Conservation (phyloP, 768 basidiomycete genomes). For the Gymnopilus dilepis region DNA sequence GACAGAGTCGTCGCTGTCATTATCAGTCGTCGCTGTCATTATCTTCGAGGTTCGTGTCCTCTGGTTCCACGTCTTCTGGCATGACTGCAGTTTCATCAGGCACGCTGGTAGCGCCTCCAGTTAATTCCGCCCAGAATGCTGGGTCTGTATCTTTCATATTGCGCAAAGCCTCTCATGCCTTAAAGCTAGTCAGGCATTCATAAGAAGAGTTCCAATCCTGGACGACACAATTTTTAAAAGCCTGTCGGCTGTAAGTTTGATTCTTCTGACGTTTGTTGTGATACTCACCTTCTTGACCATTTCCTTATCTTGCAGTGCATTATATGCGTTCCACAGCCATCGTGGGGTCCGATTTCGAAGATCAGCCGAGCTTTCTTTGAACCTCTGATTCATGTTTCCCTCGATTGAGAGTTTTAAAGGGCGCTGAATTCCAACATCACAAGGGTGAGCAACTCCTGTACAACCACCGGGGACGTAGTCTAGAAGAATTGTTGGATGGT, state of each 20-base stretch:
- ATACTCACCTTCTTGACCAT: slow-evolving; percentile 36
- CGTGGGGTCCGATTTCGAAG: slow-evolving; percentile 31
- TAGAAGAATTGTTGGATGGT: slow-evolving; percentile 37
- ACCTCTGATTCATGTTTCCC: not conserved
- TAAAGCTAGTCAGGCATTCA: slow-evolving; percentile 26
- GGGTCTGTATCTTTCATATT: slow-evolving; percentile 22
- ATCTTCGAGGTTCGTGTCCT: not conserved
- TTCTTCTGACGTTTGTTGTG: not conserved
- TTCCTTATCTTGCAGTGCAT: slow-evolving; percentile 29
- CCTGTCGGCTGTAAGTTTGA: slow-evolving; percentile 17
- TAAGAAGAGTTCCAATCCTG: slow-evolving; percentile 31
- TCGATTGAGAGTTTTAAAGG: slow-evolving; percentile 39
- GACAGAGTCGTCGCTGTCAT: not conserved
- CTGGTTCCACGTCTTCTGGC: not conserved
- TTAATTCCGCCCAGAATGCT: slow-evolving; percentile 23
- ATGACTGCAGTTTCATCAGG: not conserved
- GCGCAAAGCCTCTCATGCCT: slow-evolving; percentile 18
- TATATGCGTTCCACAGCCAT: slow-evolving; percentile 38
- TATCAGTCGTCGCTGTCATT: not conserved
- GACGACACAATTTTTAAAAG: slow-evolving; percentile 26
- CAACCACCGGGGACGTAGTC: slow-evolving; percentile 40
- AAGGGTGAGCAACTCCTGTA: slow-evolving; percentile 38
- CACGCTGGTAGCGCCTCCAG: not conserved
- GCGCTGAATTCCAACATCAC: slow-evolving; percentile 44
- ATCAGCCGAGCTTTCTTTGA: slow-evolving; percentile 1